A percentile compares a stretch with the other conserved stretches of the same genome.
Evolutionary conservation across 371 early-diverging fungal species (phyloP).

Genomic region (Mortierella sp.): DNA sequence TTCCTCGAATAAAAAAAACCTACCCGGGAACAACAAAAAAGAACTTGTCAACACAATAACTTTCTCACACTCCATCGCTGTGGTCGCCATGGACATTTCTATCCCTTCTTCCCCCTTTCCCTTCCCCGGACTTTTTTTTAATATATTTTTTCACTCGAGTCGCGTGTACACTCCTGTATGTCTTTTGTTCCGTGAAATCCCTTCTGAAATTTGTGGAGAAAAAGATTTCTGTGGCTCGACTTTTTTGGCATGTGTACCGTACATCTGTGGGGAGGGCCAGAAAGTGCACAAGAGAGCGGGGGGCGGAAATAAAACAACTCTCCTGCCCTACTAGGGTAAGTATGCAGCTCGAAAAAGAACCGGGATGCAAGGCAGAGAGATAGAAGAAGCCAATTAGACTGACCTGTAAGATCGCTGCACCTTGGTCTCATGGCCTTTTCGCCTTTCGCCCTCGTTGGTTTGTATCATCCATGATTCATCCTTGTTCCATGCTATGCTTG

Average conservation of each 20-base stretch:
- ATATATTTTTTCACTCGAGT: background rate
- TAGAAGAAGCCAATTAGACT: background rate
- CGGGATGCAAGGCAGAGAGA: background rate
- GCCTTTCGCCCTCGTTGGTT: background rate
- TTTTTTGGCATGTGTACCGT: background rate
- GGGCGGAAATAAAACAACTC: background rate
- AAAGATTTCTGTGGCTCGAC: background rate
- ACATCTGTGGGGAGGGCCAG: background rate
- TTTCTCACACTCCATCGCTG: background rate
- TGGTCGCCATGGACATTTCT: background rate
- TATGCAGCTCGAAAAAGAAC: background rate
- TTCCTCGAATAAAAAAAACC: background rate
- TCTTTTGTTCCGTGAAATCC: conserved; percentile 4
- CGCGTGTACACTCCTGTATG: background rate
- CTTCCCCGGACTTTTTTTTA: background rate
- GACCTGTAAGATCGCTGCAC: background rate
- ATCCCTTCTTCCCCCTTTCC: background rate
- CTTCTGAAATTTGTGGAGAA: background rate
- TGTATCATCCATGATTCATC: conserved; percentile 5
- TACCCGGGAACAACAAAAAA: background rate
- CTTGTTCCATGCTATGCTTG: background rate
- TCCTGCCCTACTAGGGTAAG: background rate
- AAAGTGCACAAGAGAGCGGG: background rate
- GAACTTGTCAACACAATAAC: background rate
- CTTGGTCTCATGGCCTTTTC: background rate